Base-by-base conservation (phyloP, 805 yeast species). In the Candida ovalis region DNA sequence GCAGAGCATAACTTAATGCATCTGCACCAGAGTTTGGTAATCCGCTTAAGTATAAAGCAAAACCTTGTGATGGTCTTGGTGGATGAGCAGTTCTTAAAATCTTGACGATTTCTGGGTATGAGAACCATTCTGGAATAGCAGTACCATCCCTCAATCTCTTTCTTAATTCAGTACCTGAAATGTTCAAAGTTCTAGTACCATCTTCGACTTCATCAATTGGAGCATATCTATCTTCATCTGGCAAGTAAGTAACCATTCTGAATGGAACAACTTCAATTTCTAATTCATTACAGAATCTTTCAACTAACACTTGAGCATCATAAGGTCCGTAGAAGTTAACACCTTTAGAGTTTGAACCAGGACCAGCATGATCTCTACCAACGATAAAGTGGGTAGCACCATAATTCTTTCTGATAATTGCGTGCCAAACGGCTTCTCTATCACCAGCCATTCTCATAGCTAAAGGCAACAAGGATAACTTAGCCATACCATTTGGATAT, bases 401-500 rank as follows among this genome's bases (percentile, higher is more conserved):
- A 66, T 84, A 90, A 73, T 91, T 91, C 76, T 89, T 88, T 72
- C 98, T 86, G 67, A 91, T 91, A 62, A 92, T 85, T 17, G 97
- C 96, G 67, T 91, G 98, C 97, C 97, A 92, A 40, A 91, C 87
- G 21, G 98, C 98, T 73, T 91, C 98, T 68, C 96, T 82, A 69
- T 92, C 97, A 69, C 98, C 98, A 48, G 94, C 97, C 98, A 91
- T 91, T 77, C 98, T 84, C 98, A 91, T 91, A 36, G 98, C 98
- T 63, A 91, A 76, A 12, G 98, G 98, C 59, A 91, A 76, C 55
- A 91, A 73, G 8, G 97, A 84, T 53, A 91, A 74, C 55, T 87
- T 82, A 15, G 97, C 97, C 80, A 91, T 85, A 46, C 97, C 97
- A 55, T 84, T 86, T 45, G 97, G 98, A 71, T 88, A 91, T 63